Evolutionary conservation across 73 alveolate genomes (phyloP), one percentile per base, ranked within the genome.

Genomic region (Tetrahymena borealis): DNA sequence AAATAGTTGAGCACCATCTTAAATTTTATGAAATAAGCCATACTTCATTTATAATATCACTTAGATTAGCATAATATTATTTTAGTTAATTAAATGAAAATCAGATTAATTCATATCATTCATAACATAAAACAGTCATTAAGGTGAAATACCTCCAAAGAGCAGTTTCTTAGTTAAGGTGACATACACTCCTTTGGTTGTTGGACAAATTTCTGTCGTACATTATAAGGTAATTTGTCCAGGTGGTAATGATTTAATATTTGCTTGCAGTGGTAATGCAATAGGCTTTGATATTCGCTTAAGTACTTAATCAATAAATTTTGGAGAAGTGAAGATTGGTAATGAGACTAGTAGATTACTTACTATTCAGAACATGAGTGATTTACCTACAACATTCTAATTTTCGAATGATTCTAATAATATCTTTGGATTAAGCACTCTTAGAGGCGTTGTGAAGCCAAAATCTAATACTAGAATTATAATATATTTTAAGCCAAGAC

Each of bases 101-200:
- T n/a, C n/a, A n/a, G n/a, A n/a, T n/a, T n/a, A n/a, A n/a, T n/a
- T n/a, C n/a, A n/a, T n/a, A n/a, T n/a, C n/a, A n/a, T n/a, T 60
- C 28, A 60, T 4, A 2, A 60, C 28, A 15, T 42, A n/a, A 60
- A 20, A 60, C 10, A 60, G 85, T 24, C 20, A 60, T n/a, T 91
- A 96, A 79, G 99, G 99, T 7, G 95, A 93, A n/a, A 97, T 98
- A 11, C 99, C 99, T 7, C 98, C 99, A n/a, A 97, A 96, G 40
- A 95, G 96, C 85, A 94, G 99, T 20, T 98, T 97, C 92, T 94
- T 96, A 92, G 94, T 98, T 40, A 95, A 97, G 90, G 98, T 98
- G 78, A 98, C 97, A 90, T 98, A 94, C 96, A 91, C 94, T 20
- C 99, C 99, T 13, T 91, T 96, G 91, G 96, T 97, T 41, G 98